phyloP scores from a whole-genome alignment of 2,329 filamentous ascomycete genomes.

The Sarocladium oryzae region DNA sequence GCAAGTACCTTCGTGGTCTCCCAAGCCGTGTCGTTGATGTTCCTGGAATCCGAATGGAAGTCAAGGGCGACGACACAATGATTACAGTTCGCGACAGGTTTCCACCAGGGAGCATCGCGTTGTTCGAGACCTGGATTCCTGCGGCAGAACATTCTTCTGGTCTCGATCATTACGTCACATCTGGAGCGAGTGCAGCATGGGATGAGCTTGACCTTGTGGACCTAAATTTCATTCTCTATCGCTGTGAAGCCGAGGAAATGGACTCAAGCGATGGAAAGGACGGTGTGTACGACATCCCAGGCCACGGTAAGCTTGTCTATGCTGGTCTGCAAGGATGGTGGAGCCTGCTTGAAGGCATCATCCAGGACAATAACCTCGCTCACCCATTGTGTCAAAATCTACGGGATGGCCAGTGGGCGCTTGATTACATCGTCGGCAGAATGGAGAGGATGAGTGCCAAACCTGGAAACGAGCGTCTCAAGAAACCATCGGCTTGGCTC shows the following conservation, averaged over 20 bases:
- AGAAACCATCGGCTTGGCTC: conserved; percentile 68
- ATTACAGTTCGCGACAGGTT: conserved; percentile 79
- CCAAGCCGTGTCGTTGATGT: conserved; percentile 74
- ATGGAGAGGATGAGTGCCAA: conserved; percentile 65
- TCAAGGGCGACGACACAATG: conserved; percentile 65
- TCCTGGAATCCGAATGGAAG: conserved; percentile 65
- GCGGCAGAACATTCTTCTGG: conserved; percentile 76
- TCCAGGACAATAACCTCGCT: conserved; percentile 82
- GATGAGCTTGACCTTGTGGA: conserved; percentile 68
- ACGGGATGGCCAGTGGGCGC: conserved; percentile 82
- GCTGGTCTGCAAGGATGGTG: conserved; percentile 98
- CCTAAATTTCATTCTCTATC: conserved; percentile 86
- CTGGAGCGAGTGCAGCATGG: conserved; percentile 74
- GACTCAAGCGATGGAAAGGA: conserved; percentile 73
- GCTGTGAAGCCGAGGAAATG: conserved; percentile 80
- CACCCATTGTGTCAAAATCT: conserved; percentile 93
- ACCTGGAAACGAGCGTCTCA: conserved; percentile 55
- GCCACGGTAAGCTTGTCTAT: conserved; percentile 79
- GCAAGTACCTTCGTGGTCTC: conserved; percentile 69
- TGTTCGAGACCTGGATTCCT: conserved; percentile 96
- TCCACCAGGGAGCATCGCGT: conserved; percentile 85
- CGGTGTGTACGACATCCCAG: conserved; percentile 84
- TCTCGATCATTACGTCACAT: conserved; percentile 79
- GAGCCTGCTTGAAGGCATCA: conserved; percentile 80
- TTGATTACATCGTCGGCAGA: conserved; percentile 79